These are phyloP conservation scores for Spinacia oleracea DNA, from an alignment of 179 eudicot genomes.

Conservation along the genomic window DNA sequence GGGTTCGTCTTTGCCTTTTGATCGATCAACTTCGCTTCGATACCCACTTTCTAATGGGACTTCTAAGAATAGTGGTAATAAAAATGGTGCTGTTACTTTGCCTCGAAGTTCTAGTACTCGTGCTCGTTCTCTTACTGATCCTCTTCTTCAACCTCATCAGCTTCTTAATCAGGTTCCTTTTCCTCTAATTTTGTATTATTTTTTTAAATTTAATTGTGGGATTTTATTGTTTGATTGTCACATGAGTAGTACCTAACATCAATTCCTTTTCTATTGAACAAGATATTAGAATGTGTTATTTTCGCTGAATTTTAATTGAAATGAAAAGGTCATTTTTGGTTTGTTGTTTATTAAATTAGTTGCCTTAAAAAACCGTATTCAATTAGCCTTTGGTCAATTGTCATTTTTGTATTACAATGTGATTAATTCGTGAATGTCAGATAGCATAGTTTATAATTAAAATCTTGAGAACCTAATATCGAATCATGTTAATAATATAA, in stretches of 20 bases:
- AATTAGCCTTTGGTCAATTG: background rate
- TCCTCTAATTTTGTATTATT: background rate
- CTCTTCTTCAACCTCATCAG: slow-evolving; percentile 60
- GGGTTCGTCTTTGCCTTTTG: slow-evolving; percentile 41
- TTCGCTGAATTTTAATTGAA: background rate
- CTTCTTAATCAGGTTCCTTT: slow-evolving; percentile 35
- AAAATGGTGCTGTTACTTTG: slow-evolving; percentile 25
- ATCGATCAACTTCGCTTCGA: slow-evolving; percentile 65
- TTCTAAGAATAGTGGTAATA: slow-evolving; percentile 28
- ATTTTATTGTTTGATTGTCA: background rate
- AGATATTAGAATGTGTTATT: background rate
- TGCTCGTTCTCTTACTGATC: slow-evolving; percentile 72
- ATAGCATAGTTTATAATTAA: too few relatives aligned
- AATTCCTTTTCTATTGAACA: background rate
- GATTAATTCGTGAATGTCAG: too few relatives aligned
- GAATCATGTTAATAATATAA: too few relatives aligned
- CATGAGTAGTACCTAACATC: background rate
- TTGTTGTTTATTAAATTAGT: background rate
- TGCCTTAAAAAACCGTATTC: background rate
- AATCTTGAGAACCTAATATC: too few relatives aligned
- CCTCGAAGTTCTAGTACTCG: slow-evolving; percentile 79
- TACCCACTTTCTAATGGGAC: slow-evolving; percentile 32
- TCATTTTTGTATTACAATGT: background rate
- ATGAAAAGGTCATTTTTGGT: background rate
- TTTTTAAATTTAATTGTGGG: background rate